Conservation (phyloP, 495 filamentous ascomycete genomes). For the Cercophora scortea region DNA sequence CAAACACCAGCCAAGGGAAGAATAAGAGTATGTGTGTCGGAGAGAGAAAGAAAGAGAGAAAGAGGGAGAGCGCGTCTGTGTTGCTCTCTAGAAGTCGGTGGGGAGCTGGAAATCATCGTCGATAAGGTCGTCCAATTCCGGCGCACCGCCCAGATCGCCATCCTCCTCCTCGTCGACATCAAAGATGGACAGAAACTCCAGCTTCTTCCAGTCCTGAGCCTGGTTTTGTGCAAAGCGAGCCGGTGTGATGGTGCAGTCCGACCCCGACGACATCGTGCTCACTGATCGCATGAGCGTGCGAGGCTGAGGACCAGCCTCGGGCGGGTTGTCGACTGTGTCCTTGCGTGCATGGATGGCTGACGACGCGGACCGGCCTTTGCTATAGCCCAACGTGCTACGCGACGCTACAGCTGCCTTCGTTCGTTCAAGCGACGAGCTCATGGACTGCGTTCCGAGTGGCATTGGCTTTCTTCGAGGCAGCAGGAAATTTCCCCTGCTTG, state of each 20-base stretch:
- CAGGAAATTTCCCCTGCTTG: slow-evolving; percentile 12
- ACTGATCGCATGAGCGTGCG: slow-evolving; percentile 21
- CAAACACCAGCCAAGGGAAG: too few relatives aligned
- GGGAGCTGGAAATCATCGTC: slow-evolving; percentile 36
- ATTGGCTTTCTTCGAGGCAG: slow-evolving; percentile 34
- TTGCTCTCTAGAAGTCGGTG: slow-evolving; percentile 20
- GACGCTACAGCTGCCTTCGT: slow-evolving; percentile 57
- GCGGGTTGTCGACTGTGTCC: slow-evolving; percentile 1
- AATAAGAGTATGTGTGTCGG: too few relatives aligned
- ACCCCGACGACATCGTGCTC: slow-evolving; percentile 33
- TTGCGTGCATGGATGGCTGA: slow-evolving; percentile 24
- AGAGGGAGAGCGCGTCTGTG: too few relatives aligned
- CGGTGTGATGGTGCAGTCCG: slow-evolving; percentile 44
- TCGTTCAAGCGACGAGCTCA: slow-evolving; percentile 39
- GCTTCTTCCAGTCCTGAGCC: slow-evolving; percentile 25
- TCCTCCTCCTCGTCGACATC: slow-evolving; percentile 29
- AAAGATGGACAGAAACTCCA: slow-evolving; percentile 37
- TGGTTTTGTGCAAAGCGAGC: slow-evolving; percentile 30
- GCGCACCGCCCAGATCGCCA: slow-evolving; percentile 12
- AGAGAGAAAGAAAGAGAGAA: too few relatives aligned
- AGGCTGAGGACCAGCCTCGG: slow-evolving; percentile 10
- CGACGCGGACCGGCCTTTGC: slow-evolving; percentile 62
- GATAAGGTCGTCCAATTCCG: slow-evolving; percentile 32
- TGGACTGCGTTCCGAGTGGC: slow-evolving; percentile 27
- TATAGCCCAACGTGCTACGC: slow-evolving; percentile 71